These are phyloP conservation scores for Neopestalotiopsis rosae DNA, from an alignment of 2,329 filamentous ascomycete species.

Conservation along the genomic window DNA sequence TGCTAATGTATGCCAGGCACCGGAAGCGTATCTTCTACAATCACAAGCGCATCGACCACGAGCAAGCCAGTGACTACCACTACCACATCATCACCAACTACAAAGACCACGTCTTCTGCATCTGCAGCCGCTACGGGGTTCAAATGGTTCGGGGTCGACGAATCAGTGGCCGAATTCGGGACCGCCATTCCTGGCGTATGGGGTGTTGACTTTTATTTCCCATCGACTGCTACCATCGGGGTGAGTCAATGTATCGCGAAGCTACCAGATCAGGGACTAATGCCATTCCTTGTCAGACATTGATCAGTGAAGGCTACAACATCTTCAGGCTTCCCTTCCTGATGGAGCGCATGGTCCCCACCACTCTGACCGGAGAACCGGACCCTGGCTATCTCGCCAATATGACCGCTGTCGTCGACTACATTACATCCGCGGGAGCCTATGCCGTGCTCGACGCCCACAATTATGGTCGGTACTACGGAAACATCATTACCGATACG, in stretches of 20 bases:
- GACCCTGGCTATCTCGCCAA: constrained; percentile 33
- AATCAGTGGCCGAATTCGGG: constrained; percentile 13
- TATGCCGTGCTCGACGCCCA: constrained; percentile 9
- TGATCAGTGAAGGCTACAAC: constrained; percentile 59
- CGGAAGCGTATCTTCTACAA: constrained; percentile 10
- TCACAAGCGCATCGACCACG: constrained; percentile 24
- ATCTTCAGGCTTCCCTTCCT: constrained; percentile 50
- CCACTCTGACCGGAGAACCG: constrained; percentile 39
- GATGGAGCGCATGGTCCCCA: constrained; percentile 29
- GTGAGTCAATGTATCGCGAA: neutral
- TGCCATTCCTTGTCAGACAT: constrained; percentile 39
- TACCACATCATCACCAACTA: constrained; percentile 16
- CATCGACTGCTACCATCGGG: neutral
- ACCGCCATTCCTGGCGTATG: neutral
- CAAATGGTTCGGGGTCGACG: constrained; percentile 8
- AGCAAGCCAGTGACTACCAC: constrained; percentile 22
- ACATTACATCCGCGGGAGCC: constrained; percentile 27
- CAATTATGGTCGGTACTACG: constrained; percentile 16
- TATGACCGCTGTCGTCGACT: constrained; percentile 32
- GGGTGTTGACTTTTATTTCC: constrained; percentile 5
- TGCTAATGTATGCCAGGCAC: neutral
- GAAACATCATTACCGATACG: constrained; percentile 54
- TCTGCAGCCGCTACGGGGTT: constrained; percentile 7
- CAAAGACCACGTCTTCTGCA: constrained; percentile 25
- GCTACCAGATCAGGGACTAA: neutral